A percentile compares a stretch with the other conserved stretches of the same genome.
These are phyloP conservation scores for Oryza longistaminata DNA, from an alignment of 176 grass and related monocot genomes.

Conservation along the genomic window DNA sequence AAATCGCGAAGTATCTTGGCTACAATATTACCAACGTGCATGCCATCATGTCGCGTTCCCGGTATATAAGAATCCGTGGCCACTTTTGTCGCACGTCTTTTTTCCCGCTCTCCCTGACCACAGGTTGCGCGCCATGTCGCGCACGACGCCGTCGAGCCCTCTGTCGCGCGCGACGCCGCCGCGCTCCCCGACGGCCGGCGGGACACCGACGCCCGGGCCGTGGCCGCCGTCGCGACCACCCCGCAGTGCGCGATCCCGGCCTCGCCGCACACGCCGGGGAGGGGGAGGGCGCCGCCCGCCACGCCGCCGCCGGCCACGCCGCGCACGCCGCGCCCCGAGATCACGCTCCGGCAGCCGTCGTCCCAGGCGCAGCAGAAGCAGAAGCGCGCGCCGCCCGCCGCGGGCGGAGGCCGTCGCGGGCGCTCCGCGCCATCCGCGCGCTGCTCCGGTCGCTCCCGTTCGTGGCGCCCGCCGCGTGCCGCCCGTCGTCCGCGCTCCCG, in stretches of 20 bases:
- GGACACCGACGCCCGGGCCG: too few species aligned
- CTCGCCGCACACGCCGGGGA: constrained; percentile 42
- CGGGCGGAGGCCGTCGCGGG: constrained; percentile 41
- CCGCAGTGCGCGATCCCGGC: constrained; percentile 46
- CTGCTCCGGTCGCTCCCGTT: constrained; percentile 79
- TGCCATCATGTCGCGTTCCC: constrained; percentile 19
- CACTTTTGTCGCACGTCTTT: not conserved
- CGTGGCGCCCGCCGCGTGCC: constrained; percentile 67
- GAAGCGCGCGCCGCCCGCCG: constrained; percentile 37
- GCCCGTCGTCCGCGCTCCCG: constrained; percentile 47
- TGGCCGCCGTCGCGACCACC: constrained; percentile 31
- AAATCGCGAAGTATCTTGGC: not conserved
- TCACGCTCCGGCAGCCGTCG: constrained; percentile 55
- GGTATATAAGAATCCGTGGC: not conserved
- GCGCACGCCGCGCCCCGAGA: constrained; percentile 43
- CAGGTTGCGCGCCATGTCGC: constrained; percentile 8
- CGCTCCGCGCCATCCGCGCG: constrained; percentile 59
- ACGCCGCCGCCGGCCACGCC: constrained; percentile 48
- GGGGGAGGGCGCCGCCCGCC: not conserved
- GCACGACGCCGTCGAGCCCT: constrained; percentile 38
- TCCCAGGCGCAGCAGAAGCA: constrained; percentile 54
- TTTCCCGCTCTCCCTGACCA: not conserved
- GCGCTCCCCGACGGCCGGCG: constrained; percentile 24
- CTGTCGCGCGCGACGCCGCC: constrained; percentile 38
- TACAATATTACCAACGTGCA: constrained; percentile 26